Evolutionary conservation across 2,329 filamentous ascomycete genomes (phyloP).

Genomic region (Rhynchosporium agropyri): DNA sequence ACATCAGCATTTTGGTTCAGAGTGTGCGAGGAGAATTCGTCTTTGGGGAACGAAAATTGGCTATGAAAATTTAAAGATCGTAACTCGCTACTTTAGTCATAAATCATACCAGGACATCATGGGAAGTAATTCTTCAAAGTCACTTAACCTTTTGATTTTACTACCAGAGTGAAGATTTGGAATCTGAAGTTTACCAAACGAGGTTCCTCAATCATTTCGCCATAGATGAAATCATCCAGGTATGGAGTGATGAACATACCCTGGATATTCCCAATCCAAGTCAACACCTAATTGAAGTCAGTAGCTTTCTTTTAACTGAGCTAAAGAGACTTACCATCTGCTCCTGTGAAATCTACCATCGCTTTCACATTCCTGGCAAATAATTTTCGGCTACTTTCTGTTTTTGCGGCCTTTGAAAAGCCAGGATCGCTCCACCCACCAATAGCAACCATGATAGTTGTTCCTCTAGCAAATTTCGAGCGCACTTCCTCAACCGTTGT

Average conservation of each 20-base stretch:
- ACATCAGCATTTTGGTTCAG: too few relatives aligned
- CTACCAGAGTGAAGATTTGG: too few relatives aligned
- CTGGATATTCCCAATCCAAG: constrained; percentile 57
- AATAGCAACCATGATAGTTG: constrained; percentile 70
- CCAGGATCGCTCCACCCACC: constrained; percentile 77
- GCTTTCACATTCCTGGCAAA: constrained; percentile 67
- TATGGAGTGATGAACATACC: constrained; percentile 41
- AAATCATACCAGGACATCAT: too few relatives aligned
- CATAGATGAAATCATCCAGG: too few relatives aligned
- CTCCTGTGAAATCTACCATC: constrained; percentile 63
- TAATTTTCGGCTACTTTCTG: constrained; percentile 52
- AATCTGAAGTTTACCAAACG: too few relatives aligned
- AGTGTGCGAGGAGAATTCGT: too few relatives aligned
- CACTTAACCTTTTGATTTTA: too few relatives aligned
- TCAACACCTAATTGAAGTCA: constrained; percentile 44
- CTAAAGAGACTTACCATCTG: constrained; percentile 58
- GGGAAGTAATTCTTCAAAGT: too few relatives aligned
- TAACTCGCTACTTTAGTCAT: too few relatives aligned
- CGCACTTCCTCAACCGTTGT: constrained; percentile 53
- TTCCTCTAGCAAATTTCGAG: constrained; percentile 51
- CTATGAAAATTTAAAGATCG: too few relatives aligned
- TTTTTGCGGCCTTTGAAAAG: constrained; percentile 60
- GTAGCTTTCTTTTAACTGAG: constrained; percentile 2
- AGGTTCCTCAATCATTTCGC: too few relatives aligned
- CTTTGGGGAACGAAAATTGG: too few relatives aligned